Percentiles rank a stretch among this genome's conserved stretches.
Conservation (phyloP, 163 green algal genomes). For the Dunaliella salina region DNA sequence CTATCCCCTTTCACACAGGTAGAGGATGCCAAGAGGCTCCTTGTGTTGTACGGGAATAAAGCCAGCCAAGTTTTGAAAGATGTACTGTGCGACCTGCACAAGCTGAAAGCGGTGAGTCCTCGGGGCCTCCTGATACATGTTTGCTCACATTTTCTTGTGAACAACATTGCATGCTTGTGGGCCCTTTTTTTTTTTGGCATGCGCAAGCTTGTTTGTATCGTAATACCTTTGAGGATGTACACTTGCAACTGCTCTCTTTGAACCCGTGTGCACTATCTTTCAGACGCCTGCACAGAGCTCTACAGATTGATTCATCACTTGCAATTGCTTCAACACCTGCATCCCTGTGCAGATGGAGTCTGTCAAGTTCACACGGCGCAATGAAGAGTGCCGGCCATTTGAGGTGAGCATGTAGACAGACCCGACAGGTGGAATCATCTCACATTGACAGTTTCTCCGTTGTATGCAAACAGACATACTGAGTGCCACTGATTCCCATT, state of each 20-base stretch:
- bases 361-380: constrained; percentile 76
- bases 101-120: constrained; percentile 71
- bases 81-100: constrained; percentile 77
- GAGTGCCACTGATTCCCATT: no score
- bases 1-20: constrained; percentile 48
- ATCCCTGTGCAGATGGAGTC: constrained; percentile 56
- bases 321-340: background rate
- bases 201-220: background rate
- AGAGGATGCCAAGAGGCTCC: constrained; percentile 74
- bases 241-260: background rate
- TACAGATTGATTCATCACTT: background rate
- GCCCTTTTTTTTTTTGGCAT: background rate
- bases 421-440: no score
- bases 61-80: constrained; percentile 82
- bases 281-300: background rate
- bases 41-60: constrained; percentile 80
- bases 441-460: no score
- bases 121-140: no score
- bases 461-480: no score
- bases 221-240: background rate
- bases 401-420: constrained; percentile 42
- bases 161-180: background rate
- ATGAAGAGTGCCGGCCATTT: constrained; percentile 86
- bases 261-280: background rate
- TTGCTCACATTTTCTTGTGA: no score